Evolutionary conservation across 1,284 basidiomycete species (phyloP).

Genomic region (Apiotrichum domesticum): DNA sequence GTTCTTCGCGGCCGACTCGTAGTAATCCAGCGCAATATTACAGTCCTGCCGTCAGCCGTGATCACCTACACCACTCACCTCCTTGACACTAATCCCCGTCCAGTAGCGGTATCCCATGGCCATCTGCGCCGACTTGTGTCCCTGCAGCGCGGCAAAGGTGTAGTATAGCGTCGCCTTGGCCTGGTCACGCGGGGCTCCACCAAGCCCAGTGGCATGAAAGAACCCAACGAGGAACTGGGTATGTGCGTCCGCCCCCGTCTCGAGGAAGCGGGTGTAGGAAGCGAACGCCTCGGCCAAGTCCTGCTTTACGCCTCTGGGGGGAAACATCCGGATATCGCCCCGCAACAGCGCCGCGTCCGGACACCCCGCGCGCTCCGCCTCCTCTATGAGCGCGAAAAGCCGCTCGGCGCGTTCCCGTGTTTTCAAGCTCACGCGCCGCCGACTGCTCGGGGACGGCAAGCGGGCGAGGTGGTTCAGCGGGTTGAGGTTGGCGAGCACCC

Average conservation of each 20-base stretch:
- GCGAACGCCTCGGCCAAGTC: conserved; percentile 31
- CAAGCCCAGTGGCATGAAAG: conserved; percentile 79
- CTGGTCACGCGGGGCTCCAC: conserved; percentile 52
- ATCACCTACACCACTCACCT: conserved; percentile 42
- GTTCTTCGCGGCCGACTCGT: conserved; percentile 78
- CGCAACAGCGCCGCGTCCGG: conserved; percentile 66
- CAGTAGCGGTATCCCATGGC: conserved; percentile 90
- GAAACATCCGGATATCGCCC: conserved; percentile 60
- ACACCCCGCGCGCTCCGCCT: conserved; percentile 72
- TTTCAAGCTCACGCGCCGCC: conserved; percentile 8
- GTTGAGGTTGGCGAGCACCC: conserved; percentile 35
- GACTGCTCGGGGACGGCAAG: conserved; percentile 5
- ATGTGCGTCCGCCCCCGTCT: conserved; percentile 59
- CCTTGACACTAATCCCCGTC: conserved; percentile 84
- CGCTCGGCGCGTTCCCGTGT: conserved; percentile 55
- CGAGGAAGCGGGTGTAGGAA: conserved; percentile 8
- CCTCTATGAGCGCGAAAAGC: conserved; percentile 65
- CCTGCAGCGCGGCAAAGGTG: conserved; percentile 84
- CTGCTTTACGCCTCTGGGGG: conserved; percentile 38
- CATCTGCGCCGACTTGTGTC: conserved; percentile 82
- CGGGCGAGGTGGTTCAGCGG: conserved; percentile 6
- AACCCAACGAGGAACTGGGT: conserved; percentile 80
- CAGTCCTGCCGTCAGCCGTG: conserved; percentile 53
- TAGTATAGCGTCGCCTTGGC: conserved; percentile 74
- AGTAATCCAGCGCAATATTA: conserved; percentile 72